phyloP scores from a whole-genome alignment of 2,329 filamentous ascomycete species.

The Diaporthe eres region DNA sequence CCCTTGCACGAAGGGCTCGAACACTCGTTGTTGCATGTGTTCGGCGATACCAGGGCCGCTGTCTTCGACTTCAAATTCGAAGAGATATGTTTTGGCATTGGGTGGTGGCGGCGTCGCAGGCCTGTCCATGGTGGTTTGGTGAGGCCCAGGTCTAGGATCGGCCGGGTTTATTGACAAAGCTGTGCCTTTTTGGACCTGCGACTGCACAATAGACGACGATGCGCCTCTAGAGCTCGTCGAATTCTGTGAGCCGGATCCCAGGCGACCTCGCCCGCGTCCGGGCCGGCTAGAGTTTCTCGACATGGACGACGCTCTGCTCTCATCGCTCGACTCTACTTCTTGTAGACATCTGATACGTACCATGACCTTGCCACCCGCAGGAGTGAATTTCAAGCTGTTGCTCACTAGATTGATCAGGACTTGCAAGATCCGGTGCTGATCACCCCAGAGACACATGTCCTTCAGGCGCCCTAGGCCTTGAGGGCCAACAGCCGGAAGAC shows the following conservation, averaged over 20 bases:
- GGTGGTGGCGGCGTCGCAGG: constrained; percentile 73
- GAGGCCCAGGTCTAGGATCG: constrained; percentile 66
- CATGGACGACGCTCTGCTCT: constrained; percentile 67
- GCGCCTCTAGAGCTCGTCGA: constrained; percentile 63
- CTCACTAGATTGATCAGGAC: constrained; percentile 95
- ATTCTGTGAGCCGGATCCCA: constrained; percentile 64
- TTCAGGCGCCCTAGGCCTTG: constrained; percentile 78
- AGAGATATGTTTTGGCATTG: constrained; percentile 76
- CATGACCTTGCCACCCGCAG: constrained; percentile 79
- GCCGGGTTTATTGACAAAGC: constrained; percentile 75
- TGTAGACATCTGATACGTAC: constrained; percentile 82
- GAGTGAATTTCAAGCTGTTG: constrained; percentile 94
- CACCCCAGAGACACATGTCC: constrained; percentile 93
- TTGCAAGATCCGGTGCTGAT: constrained; percentile 90
- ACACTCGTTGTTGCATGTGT: constrained; percentile 84
- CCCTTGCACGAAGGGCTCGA: constrained; percentile 96
- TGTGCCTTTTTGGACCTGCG: constrained; percentile 58
- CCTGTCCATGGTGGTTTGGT: constrained; percentile 66
- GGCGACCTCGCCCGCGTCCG: constrained; percentile 58
- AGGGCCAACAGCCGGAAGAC: constrained; percentile 73
- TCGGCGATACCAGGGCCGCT: constrained; percentile 88
- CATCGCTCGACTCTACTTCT: constrained; percentile 64
- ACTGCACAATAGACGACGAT: constrained; percentile 48
- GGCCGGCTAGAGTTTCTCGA: constrained; percentile 62
- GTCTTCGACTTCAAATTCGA: constrained; percentile 91